Base-by-base conservation (phyloP, 305 asterid species). In the Salvia sclarea region DNA sequence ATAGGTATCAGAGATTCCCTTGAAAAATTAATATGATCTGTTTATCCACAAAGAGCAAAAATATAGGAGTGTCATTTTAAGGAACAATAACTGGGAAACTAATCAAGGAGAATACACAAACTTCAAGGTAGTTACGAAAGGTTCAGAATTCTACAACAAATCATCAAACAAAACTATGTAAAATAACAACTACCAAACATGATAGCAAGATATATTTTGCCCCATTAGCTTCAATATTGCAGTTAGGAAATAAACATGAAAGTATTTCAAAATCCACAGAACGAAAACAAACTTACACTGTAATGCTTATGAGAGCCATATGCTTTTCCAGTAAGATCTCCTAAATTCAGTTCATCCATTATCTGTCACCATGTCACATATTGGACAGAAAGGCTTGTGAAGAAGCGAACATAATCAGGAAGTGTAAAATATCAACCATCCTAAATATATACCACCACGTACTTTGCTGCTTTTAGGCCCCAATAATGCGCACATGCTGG, bases 301-400 rank as follows among this genome's bases (percentile, higher is more conserved):
- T 88, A 93, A 80, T 93, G 98, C 80, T 83, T 84, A 78, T 93
- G 96, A 24, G 82, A 81, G 62, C 98, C 98, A 85, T 88, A 88
- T 72, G 98, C 89, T 71, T 78, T 93, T 78, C 91, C 96, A 79
- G 84, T 76, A 72, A 90, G 79, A 79, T 88, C 95, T 37, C 82
- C 87, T 11, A 93, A 88, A 84, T 79, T 79, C 82, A 93, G 74
- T 74, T 79, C 82, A 77, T 86, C 88, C 88, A 93, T 79, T 72
- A 90, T 77, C 98, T 93, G 91, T 66, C 47, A 78, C 79, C 77
- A 75, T 54, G 71, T 71, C 70, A 80, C 71, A 79, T 54, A 52
- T 63, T 66, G 61, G 48, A 63, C 28, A 52, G n/a, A 68, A 66
- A 63, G 63, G 66, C 56, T n/a, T 62, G 71, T 18, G 55, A 77